A percentile compares a stretch with the other conserved stretches of the same genome.
phyloP scores from a whole-genome alignment of 1,139 yeast species.

The Diutina pseudorugosa region DNA sequence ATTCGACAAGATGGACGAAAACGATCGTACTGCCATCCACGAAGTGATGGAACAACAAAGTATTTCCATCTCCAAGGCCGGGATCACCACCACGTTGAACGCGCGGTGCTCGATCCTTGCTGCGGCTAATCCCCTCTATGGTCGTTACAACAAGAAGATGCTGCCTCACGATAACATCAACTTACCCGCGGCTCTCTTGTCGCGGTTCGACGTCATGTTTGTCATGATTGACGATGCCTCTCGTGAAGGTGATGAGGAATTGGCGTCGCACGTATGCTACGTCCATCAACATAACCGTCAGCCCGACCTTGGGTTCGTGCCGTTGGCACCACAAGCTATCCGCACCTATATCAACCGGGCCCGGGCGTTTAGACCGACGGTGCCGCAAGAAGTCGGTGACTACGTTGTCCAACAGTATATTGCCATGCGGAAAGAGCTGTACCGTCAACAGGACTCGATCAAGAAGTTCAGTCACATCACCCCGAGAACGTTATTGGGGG shows the following conservation, averaged over 20 bases:
- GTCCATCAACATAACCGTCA: slow-evolving; percentile 91
- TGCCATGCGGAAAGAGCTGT: slow-evolving; percentile 84
- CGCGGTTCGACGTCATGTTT: slow-evolving; percentile 88
- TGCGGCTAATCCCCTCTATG: slow-evolving; percentile 95
- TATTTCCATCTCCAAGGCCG: slow-evolving; percentile 94
- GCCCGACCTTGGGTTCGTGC: slow-evolving; percentile 66
- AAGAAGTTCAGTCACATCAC: slow-evolving; percentile 85
- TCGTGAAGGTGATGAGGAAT: slow-evolving; percentile 66
- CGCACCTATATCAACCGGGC: slow-evolving; percentile 87
- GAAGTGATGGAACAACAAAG: slow-evolving; percentile 99
- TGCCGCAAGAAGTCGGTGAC: slow-evolving; percentile 80
- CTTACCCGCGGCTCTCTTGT: slow-evolving; percentile 89
- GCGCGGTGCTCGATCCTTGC: slow-evolving; percentile 95
- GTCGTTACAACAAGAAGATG: slow-evolving; percentile 81
- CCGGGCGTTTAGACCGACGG: slow-evolving; percentile 72
- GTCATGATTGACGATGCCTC: slow-evolving; percentile 78
- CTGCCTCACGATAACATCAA: slow-evolving; percentile 95
- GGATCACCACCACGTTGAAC: slow-evolving; percentile 90
- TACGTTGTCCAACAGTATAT: slow-evolving; percentile 82
- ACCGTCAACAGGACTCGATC: slow-evolving; percentile 63
- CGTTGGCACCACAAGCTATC: slow-evolving; percentile 68
- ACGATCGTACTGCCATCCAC: slow-evolving; percentile 94
- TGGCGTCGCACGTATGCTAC: slow-evolving; percentile 88
- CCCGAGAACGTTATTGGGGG: slow-evolving; percentile 87
- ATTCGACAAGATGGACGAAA: slow-evolving; percentile 97